Evolutionary conservation across 768 basidiomycete species (phyloP).

Genomic region (Chalciporus pseudorubinellus): DNA sequence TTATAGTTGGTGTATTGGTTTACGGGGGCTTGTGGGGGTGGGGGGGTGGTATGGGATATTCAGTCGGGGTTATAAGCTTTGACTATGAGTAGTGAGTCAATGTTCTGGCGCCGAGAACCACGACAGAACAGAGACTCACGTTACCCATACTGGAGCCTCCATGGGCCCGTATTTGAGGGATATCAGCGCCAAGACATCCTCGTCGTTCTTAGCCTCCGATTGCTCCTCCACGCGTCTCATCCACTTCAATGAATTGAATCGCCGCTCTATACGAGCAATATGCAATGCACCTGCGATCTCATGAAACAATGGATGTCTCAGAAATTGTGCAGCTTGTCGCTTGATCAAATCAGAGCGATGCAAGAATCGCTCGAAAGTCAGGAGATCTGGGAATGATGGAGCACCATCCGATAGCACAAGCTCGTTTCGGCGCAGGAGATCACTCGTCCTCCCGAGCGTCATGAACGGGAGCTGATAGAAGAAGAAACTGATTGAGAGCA

Average conservation of each 20-base stretch:
- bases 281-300: slow-evolving; percentile 33
- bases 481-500: slow-evolving; percentile 43
- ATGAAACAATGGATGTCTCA: slow-evolving; percentile 46
- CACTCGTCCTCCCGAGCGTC: slow-evolving; percentile 32
- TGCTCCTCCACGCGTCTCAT: slow-evolving; percentile 14
- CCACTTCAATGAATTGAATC: slow-evolving; percentile 19
- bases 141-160: slow-evolving; percentile 31
- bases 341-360: slow-evolving; percentile 40
- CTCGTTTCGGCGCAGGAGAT: neutral
- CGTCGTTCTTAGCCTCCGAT: neutral
- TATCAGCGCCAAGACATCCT: slow-evolving; percentile 6
- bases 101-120: neutral
- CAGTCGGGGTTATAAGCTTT: too few relatives aligned
- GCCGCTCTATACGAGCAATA: slow-evolving; percentile 6
- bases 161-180: slow-evolving; percentile 12
- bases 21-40: too few relatives aligned
- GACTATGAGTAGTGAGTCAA: slow-evolving; percentile 14
- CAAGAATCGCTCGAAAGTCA: slow-evolving; percentile 48
- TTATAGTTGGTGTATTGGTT: too few relatives aligned
- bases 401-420: slow-evolving; percentile 8
- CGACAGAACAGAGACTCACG: slow-evolving; percentile 6
- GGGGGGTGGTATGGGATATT: too few relatives aligned
- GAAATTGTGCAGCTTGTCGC: slow-evolving; percentile 32
- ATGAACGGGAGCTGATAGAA: slow-evolving; percentile 45
- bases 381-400: slow-evolving; percentile 41